Base-by-base conservation (phyloP, 2,329 filamentous ascomycete species). In the Xylariaceae sp. region DNA sequence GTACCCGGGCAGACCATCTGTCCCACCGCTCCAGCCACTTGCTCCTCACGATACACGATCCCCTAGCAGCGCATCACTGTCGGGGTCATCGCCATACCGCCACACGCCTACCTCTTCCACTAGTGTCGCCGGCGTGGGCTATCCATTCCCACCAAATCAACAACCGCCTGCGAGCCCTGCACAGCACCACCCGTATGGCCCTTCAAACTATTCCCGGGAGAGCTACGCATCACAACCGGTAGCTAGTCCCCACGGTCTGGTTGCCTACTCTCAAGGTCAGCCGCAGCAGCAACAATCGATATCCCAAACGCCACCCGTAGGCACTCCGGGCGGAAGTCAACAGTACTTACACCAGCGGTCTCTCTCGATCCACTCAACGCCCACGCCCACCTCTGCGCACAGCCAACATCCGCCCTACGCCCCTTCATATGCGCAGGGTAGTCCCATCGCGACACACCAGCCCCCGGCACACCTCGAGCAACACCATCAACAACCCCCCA, bases 301-400 rank as follows among this genome's bases (percentile, higher is more conserved):
- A 60, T 80, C 79, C 50, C 80, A 82, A 64, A 80, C 79, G 56
- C 78, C 81, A 10, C 79, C 80, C 2, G 73, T 81, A 23, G 76
- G 73, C n/a, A 76, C 76, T 9, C 73, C 77, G 7, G 74, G 73
- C 53, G 73, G 72, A 15, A 68, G 70, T 47, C 64, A 69, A 18
- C 67, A 66, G 65, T 74, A 76, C 50, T 69, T 74, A 51, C 76
- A 77, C 58, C 75, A 76, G 64, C 72, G 82, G 66, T 83, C 84
- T 48, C 81, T 81, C 58, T 87, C 84, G 18, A 75, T 79, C 4
- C 81, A 86, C 57, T 86, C 84, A 10, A 80, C 78, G 30, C 75
- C 82, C 9, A 87, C 84, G 41, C 83, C 83, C n/a, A 85, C 82
- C 5, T 85, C 83, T 45, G 80, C 83, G 13, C 83, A 85, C 51